Percentiles rank a stretch among this genome's conserved stretches.
These are phyloP conservation scores for Hypomontagnella monticulosa DNA, from an alignment of 495 filamentous ascomycete species.

Conservation along the genomic window DNA sequence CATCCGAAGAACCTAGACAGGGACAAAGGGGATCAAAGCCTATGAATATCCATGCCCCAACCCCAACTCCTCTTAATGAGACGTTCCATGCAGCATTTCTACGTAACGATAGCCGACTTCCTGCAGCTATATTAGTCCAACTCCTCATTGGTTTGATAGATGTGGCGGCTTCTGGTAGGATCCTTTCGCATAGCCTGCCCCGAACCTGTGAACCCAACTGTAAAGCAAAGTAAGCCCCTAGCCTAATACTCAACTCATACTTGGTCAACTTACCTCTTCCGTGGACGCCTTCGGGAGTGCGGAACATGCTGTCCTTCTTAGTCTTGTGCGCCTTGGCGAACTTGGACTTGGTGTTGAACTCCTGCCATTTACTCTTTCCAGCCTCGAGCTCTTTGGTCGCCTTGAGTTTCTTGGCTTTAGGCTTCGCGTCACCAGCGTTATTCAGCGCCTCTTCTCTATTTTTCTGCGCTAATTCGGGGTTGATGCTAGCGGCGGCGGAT, in stretches of 20 bases:
- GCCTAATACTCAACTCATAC: neutral
- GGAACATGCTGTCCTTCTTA: constrained; percentile 97
- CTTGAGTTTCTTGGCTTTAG: constrained; percentile 78
- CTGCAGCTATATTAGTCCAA: constrained; percentile 62
- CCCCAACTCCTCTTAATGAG: constrained; percentile 7
- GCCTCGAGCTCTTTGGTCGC: constrained; percentile 88
- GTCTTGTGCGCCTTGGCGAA: constrained; percentile 67
- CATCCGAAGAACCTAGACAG: constrained; percentile 44
- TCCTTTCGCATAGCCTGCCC: constrained; percentile 96
- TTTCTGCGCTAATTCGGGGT: constrained; percentile 78
- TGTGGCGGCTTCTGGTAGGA: constrained; percentile 80
- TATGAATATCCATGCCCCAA: constrained; percentile 37
- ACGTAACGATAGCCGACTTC: constrained; percentile 2
- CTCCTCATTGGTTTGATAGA: constrained; percentile 85
- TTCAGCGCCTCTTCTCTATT: constrained; percentile 57
- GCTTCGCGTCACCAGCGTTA: constrained; percentile 49
- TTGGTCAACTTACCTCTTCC: constrained; percentile 73
- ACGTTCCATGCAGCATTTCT: constrained; percentile 10
- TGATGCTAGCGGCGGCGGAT: constrained; percentile 86
- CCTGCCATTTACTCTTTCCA: constrained; percentile 93
- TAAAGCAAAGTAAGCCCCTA: constrained; percentile 43
- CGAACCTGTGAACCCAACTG: constrained; percentile 95
- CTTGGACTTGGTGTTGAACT: constrained; percentile 84
- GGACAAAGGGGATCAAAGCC: constrained; percentile 49
- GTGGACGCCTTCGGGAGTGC: constrained; percentile 84